Base-by-base conservation (phyloP, 768 basidiomycete genomes). In the Pseudohyphozyma bogoriensis region DNA sequence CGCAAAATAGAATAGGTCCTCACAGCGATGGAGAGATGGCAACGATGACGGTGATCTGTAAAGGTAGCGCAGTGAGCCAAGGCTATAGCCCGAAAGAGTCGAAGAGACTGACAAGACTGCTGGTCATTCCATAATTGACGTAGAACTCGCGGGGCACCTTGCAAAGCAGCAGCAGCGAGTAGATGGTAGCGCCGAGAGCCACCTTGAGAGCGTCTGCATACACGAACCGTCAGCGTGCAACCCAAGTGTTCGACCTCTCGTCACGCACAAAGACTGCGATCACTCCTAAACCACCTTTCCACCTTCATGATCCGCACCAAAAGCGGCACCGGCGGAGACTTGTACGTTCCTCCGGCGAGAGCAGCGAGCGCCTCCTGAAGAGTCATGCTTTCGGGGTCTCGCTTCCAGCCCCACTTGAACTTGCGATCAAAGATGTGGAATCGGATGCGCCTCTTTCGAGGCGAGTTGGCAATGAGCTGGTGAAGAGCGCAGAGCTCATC, bases 11-110 rank as follows among this genome's bases (percentile, higher is more conserved):
- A n/a, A n/a, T n/a, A n/a, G n/a, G n/a, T n/a, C n/a, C n/a, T 7
- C 31, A 52, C 51, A 67, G 52, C 5, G 62, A 60, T 5, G 65
- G 65, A 6, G 44, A n/a, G 32, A 63, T 59, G 0, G 62, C 65
- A 18, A 67, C 65, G 28, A 63, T 51, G 39, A 67, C 42, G 6
- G 65, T 67, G 54, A 63, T 63, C 33, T 62, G 51, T n/a, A n/a
- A n/a, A n/a, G n/a, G n/a, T 1, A 53, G 53, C 29, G 63, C 55
- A 4, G 57, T 28, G 47, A n/a, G n/a, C n/a, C n/a, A 60, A 52
- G 1, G 39, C 51, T 52, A 33, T n/a, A 11, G 32, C 20, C n/a
- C 12, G 36, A 37, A 7, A 50, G 10, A 18, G 8, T 4, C 6
- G 15, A 33, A 22, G 59, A 8, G 44, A 5, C 59, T 62, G 51